Conservation (phyloP, 2,329 filamentous ascomycete genomes). For the Neonectria ditissima region DNA sequence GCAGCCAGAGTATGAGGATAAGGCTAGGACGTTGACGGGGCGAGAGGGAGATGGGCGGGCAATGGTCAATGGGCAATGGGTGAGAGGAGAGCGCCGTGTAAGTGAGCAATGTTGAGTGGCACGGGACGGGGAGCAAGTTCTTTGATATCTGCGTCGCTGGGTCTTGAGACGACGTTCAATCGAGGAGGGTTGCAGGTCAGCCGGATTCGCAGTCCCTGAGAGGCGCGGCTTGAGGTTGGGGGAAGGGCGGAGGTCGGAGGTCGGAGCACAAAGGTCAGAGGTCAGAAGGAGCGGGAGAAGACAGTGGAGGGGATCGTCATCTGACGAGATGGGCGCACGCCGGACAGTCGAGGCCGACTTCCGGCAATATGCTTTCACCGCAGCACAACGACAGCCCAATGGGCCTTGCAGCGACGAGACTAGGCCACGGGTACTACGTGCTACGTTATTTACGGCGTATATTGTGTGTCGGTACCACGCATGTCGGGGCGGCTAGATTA, state of each 20-base stretch:
- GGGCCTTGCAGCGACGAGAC: not conserved
- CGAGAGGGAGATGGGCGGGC: not conserved
- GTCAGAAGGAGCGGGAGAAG: constrained; percentile 26
- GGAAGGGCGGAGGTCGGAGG: not conserved
- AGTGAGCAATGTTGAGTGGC: not conserved
- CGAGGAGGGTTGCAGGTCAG: not conserved
- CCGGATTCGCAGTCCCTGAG: constrained; percentile 1
- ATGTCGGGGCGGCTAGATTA: not conserved
- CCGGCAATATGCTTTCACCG: constrained; percentile 16
- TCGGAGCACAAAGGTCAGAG: not conserved
- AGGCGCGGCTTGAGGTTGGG: not conserved
- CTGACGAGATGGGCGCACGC: constrained; percentile 30
- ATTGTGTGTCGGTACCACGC: not conserved
- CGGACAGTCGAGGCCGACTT: constrained; percentile 18
- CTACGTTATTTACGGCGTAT: not conserved
- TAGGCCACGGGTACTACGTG: not conserved
- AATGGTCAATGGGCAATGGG: not conserved
- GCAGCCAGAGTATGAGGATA: constrained; percentile 33
- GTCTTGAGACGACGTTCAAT: not conserved
- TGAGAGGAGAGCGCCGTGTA: not conserved
- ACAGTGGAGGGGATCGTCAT: constrained; percentile 43
- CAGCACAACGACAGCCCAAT: constrained; percentile 11
- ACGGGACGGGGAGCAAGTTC: too few relatives aligned
- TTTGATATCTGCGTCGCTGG: not conserved
- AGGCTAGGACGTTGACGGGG: not conserved